phyloP scores from a whole-genome alignment of 257 asterid genomes.

The Phtheirospermum japonicum region DNA sequence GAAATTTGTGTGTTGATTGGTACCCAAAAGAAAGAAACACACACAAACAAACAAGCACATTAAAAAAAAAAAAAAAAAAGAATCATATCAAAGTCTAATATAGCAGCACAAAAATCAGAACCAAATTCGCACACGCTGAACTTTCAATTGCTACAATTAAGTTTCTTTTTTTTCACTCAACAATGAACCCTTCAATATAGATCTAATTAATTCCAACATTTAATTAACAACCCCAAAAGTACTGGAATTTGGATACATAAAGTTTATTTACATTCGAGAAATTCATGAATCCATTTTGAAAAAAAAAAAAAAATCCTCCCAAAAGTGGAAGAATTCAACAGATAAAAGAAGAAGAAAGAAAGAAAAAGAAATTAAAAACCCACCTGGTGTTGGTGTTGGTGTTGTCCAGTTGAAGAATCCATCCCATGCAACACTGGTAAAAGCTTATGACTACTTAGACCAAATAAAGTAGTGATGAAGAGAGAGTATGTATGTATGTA shows the following conservation, averaged over 20 bases:
- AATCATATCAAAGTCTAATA: too few relatives aligned
- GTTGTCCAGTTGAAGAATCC: background rate
- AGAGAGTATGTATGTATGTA: background rate
- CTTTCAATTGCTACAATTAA: background rate
- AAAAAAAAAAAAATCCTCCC: background rate
- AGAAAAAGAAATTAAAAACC: background rate
- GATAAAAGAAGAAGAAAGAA: too few relatives aligned
- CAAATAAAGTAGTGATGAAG: background rate
- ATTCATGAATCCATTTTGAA: too few relatives aligned
- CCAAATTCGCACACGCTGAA: too few relatives aligned
- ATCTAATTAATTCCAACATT: too few relatives aligned
- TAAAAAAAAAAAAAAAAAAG: background rate
- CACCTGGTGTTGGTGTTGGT: background rate
- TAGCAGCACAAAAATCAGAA: too few relatives aligned
- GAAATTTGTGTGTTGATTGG: too few relatives aligned
- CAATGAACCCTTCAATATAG: background rate
- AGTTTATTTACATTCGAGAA: too few relatives aligned
- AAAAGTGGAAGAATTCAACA: too few relatives aligned
- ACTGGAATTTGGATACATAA: background rate
- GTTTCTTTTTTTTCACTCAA: background rate
- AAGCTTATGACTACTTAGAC: background rate
- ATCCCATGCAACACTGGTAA: background rate
- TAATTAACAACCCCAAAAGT: too few relatives aligned
- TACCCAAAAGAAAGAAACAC: background rate
- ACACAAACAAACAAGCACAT: background rate